These are phyloP conservation scores for Petasospora fabianii DNA, from an alignment of 1,139 yeast species.

Conservation along the genomic window DNA sequence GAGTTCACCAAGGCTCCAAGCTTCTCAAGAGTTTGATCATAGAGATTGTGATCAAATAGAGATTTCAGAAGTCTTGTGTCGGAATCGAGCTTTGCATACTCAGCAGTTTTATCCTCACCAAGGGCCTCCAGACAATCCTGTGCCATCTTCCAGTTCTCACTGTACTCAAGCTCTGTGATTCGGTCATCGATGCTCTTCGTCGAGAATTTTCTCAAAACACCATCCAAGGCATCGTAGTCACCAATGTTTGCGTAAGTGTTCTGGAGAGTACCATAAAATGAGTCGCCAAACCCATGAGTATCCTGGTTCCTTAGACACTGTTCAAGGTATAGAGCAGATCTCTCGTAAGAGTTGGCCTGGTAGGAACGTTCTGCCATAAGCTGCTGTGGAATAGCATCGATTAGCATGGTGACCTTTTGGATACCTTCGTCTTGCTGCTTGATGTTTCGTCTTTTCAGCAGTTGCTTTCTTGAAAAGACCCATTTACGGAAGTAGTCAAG, in stretches of 20 bases:
- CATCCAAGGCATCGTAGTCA: conserved; percentile 89
- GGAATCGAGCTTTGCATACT: conserved; percentile 30
- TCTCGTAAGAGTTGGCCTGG: conserved; percentile 80
- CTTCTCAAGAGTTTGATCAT: conserved; percentile 42
- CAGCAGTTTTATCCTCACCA: conserved; percentile 40
- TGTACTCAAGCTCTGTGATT: conserved; percentile 74
- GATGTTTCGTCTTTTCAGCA: conserved; percentile 26
- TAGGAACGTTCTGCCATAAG: conserved; percentile 75
- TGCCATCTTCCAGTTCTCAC: conserved; percentile 85
- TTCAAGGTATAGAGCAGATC: conserved; percentile 87
- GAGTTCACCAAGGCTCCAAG: conserved; percentile 26
- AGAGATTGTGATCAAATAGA: conserved; percentile 54
- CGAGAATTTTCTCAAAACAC: conserved; percentile 73
- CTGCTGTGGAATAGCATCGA: conserved; percentile 55
- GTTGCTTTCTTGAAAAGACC: conserved; percentile 36
- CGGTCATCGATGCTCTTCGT: conserved; percentile 67
- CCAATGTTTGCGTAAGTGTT: conserved; percentile 82
- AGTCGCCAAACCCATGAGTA: conserved; percentile 31
- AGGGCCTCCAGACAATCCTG: conserved; percentile 79
- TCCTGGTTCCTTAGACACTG: conserved; percentile 55
- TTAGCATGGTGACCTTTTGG: conserved; percentile 33
- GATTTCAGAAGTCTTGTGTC: conserved; percentile 46
- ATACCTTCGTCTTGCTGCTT: conserved; percentile 22
- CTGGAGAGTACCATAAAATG: conserved; percentile 55
- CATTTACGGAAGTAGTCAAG: conserved; percentile 85